Base-by-base conservation (phyloP, 2,329 filamentous ascomycete genomes). In the Aspergillus fumigatus region DNA sequence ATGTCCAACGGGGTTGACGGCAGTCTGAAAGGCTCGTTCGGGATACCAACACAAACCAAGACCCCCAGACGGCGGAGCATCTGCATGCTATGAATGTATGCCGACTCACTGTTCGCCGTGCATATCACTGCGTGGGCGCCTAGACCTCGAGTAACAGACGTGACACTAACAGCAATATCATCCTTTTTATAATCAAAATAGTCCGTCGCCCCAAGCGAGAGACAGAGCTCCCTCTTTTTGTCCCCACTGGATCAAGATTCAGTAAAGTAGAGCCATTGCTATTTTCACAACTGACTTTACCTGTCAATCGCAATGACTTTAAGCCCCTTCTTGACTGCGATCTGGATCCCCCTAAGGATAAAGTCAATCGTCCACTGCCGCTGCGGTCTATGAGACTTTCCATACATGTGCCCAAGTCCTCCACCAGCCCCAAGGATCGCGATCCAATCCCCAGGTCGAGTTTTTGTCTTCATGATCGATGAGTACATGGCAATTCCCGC, bases 41-140 rank as follows among this genome's bases (percentile, higher is more conserved):
- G 78, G 40, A 80, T 70, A 1, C 78, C 78, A 4, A 80, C 77
- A 35, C 77, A 80, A 1, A 80, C 77, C 38, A 80, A 69, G 0
- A 79, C 77, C 0, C 78, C 78, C n/a, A 74, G 70, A 6, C 74
- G 74, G 9, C 77, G 70, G n/a, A 78, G 67, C 48, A 80, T 68
- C 10, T 71, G 68, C 54, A 77, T 71, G 35, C 76, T 77, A 55
- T 79, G 75, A 29, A 66, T 63, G 58, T 80, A 80, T 9, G 77
- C 76, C 17, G 67, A 65, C 54, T 78, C 75, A 23, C 69, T 72
- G n/a, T 79, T 78, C 1, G 77, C 77, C 0, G 77, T 75, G 45
- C 77, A 79, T 21, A 80, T 78, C 3, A 78, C 70, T 8, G 73
- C 78, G 58, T 80, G 76, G 0, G 75, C 78, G 19, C 78, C 78